A percentile compares a stretch with the other conserved stretches of the same genome.
Conservation (phyloP, 768 basidiomycete species). For the Cyclocybe cylindracea region DNA sequence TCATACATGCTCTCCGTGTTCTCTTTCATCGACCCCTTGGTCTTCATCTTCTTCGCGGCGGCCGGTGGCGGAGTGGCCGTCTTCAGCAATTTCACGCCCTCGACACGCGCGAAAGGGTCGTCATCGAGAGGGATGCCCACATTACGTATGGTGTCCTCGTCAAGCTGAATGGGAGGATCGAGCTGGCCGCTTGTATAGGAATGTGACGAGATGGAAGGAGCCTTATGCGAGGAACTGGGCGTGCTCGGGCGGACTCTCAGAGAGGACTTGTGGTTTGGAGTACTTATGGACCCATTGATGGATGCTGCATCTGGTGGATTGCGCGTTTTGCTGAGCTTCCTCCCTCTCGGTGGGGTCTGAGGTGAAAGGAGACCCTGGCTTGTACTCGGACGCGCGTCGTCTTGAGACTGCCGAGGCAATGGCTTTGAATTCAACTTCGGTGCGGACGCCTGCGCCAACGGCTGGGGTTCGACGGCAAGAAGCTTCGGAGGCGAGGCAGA, state of each 20-base stretch:
- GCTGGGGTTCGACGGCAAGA: background rate
- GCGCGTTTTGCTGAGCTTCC: constrained; percentile 31
- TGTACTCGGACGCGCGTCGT: background rate
- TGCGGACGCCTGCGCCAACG: constrained; percentile 6
- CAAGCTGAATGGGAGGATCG: constrained; percentile 24
- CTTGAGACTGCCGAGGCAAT: constrained; percentile 5
- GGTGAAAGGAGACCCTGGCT: constrained; percentile 8
- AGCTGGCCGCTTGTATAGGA: background rate
- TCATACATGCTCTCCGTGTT: constrained; percentile 9
- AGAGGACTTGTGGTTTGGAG: constrained; percentile 11
- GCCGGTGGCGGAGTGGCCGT: constrained; percentile 16
- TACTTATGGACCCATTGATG: constrained; percentile 13
- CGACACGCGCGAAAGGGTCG: constrained; percentile 58
- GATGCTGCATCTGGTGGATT: constrained; percentile 12
- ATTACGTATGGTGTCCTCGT: constrained; percentile 26
- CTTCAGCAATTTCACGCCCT: constrained; percentile 52
- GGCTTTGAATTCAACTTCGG: constrained; percentile 8
- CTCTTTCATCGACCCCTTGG: constrained; percentile 6
- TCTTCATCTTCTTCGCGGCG: constrained; percentile 10
- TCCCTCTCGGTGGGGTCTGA: constrained; percentile 19
- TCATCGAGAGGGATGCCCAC: constrained; percentile 44
- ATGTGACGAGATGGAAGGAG: background rate
- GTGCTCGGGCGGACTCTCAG: constrained; percentile 12
- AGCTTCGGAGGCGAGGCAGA: constrained; percentile 10
- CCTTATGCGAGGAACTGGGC: constrained; percentile 7